Evolutionary conservation across 1,139 yeast genomes (phyloP), one percentile per base, ranked within the genome.

Genomic region (Kazachstania sp.): DNA sequence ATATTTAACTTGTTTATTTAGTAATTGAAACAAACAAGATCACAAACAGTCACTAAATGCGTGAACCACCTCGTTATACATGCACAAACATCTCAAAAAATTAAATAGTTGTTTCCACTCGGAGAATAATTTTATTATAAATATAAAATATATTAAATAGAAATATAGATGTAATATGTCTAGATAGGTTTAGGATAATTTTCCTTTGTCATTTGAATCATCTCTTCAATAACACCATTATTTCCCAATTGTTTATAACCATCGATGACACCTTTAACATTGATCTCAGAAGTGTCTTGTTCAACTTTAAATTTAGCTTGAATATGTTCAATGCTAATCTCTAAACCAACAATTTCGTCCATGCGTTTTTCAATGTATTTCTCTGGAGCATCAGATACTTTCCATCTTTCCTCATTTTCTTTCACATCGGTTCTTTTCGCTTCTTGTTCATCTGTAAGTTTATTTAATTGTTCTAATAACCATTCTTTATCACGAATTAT

Each of bases 281-380:
- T 39, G 11, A 30, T 12, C 15, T 39, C 18, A 6, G 42, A 39
- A 19, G n/a, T 29, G 15, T 39, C 42, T 19, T 39, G 42, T 16
- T 39, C 26, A 16, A 39, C 18, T 18, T 39, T 39, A 11, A 39
- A 39, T 19, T 39, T 39, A 6, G 28, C 42, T 31, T 39, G 42
- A 18, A 16, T 28, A 39, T 39, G 34, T 13, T 30, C 16, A 30
- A 39, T 31, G 7, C 13, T 39, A 16, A 39, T 39, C 23, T 39
- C 34, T 30, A 39, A 16, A 29, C 42, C 42, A 9, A 39, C 42
- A 13, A 39, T 23, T 30, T 30, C 42, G 8, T 39, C 42, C 34
- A 39, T 13, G 13, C 35, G 32, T 20, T 30, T 39, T 3, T 39
- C 42, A 1, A 39, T 30, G 19, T 39, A 39, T 13, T 39, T 23